Evolutionary conservation across 306 rosid species (phyloP).

Genomic region (Ammopiptanthus mongolicus): DNA sequence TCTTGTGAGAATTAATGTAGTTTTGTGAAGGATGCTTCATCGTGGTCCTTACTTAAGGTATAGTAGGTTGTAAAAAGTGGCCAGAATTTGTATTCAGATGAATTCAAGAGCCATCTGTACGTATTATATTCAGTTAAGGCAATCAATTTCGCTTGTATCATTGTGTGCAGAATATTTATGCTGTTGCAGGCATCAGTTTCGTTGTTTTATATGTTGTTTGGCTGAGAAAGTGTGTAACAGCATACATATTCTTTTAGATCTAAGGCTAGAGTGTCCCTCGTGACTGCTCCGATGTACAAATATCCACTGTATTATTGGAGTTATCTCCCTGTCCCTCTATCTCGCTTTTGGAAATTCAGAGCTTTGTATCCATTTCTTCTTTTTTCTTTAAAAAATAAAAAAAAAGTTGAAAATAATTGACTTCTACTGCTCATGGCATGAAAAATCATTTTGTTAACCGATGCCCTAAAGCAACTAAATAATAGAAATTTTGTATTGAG

Average conservation of each 20-base stretch:
- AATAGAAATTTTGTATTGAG: too few relatives aligned
- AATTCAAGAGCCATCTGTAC: conserved; percentile 25
- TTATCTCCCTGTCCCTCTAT: conserved; percentile 16
- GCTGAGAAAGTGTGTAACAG: conserved; percentile 46
- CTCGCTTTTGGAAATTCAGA: conserved; percentile 10
- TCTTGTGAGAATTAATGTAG: background rate
- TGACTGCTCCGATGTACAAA: conserved; percentile 68
- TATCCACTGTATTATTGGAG: conserved; percentile 70
- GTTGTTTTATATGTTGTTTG: conserved; percentile 79
- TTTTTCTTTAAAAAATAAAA: background rate
- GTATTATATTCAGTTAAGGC: conserved; percentile 32
- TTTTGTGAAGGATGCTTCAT: conserved; percentile 13
- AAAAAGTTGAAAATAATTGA: background rate
- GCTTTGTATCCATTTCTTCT: background rate
- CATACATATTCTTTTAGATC: conserved; percentile 60
- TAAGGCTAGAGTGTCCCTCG: conserved; percentile 56
- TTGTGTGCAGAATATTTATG: conserved; percentile 62
- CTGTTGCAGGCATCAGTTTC: conserved; percentile 47
- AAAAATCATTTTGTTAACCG: too few relatives aligned
- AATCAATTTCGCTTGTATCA: conserved; percentile 49
- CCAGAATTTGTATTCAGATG: conserved; percentile 29
- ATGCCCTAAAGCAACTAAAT: too few relatives aligned
- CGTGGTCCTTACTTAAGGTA: conserved; percentile 32
- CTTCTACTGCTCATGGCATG: background rate
- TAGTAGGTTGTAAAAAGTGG: conserved; percentile 1